Base-by-base conservation (phyloP, 1,139 yeast genomes). In the Geotrichum europaeum region DNA sequence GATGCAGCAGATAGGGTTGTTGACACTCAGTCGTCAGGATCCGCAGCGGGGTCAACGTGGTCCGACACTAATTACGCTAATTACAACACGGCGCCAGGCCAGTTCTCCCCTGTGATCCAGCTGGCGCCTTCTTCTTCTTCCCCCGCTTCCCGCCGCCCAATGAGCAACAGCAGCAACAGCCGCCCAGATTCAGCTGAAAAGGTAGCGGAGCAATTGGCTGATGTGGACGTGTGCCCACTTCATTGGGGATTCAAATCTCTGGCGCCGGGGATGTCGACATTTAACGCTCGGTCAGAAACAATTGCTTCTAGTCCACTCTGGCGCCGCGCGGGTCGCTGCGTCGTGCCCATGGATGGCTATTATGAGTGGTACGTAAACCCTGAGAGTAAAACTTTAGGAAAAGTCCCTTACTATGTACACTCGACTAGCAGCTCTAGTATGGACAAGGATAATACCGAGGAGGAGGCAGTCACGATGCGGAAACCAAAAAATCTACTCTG, bases 271-370 rank as follows among this genome's bases (percentile, higher is more conserved):
- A 25, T 60, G 18, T 61, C 64, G 18, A 73, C 75, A 18, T 72
- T 75, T 66, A 75, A 75, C 56, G 71, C 74, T 61, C 65, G 77
- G 2, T 62, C 66, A 12, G 77, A 75, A 43, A 68, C 72, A 34
- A 63, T 75, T 34, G 56, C 56, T 25, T 63, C 61, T 40, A 47
- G 51, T 58, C 65, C 36, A 65, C 69, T 51, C 71, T 75, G 76
- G 66, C 63, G 47, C 67, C 67, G 51, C 70, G 72, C n/a, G 65
- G 61, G 71, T 22, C 77, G 79, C 60, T 91, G 97, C 70, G 85
- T 86, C 1, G 82, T 90, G 0, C 92, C 96, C 0, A 81, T 88
- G 51, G 82, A 83, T 67, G 97, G 97, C 0, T 92, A 91, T 72
- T 91, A 82, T 69, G 98, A 91, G 72, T 91, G 97, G 97, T 72